These are phyloP conservation scores for Coffea humblotiana DNA, from an alignment of 305 asterid species.

Conservation along the genomic window DNA sequence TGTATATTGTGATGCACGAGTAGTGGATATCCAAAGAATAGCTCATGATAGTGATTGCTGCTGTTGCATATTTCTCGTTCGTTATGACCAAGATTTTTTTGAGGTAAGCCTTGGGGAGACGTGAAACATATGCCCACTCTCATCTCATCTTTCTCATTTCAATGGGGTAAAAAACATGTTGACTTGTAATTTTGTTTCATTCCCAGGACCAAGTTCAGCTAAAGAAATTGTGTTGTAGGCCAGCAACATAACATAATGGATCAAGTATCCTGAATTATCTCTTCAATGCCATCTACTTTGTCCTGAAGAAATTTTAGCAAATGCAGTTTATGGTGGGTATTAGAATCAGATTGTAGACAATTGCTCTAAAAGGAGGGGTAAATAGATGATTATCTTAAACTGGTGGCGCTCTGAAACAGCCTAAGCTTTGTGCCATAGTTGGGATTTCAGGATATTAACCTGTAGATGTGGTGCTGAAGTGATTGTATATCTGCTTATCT, in stretches of 20 bases:
- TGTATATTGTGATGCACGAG: constrained; percentile 61
- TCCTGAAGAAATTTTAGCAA: background rate
- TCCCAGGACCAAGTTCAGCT: constrained; percentile 16
- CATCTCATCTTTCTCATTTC: background rate
- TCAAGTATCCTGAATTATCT: background rate
- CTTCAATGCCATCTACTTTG: background rate
- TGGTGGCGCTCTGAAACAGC: background rate
- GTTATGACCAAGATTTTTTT: constrained; percentile 50
- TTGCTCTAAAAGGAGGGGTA: background rate
- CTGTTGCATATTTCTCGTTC: constrained; percentile 62
- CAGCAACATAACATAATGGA: constrained; percentile 1
- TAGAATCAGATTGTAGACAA: background rate
- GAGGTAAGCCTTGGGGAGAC: constrained; percentile 41
- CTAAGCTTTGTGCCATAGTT: background rate
- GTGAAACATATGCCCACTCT: background rate
- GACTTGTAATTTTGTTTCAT: background rate
- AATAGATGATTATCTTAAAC: background rate
- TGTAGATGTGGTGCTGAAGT: background rate
- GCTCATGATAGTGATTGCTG: constrained; percentile 44
- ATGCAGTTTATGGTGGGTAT: background rate
- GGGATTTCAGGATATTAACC: background rate
- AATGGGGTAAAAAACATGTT: background rate
- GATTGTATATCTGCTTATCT: background rate
- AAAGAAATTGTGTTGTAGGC: constrained; percentile 12
- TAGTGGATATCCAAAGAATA: constrained; percentile 49